Conservation (phyloP, 2,329 filamentous ascomycete genomes). For the Aspergillus eucalypticola region DNA sequence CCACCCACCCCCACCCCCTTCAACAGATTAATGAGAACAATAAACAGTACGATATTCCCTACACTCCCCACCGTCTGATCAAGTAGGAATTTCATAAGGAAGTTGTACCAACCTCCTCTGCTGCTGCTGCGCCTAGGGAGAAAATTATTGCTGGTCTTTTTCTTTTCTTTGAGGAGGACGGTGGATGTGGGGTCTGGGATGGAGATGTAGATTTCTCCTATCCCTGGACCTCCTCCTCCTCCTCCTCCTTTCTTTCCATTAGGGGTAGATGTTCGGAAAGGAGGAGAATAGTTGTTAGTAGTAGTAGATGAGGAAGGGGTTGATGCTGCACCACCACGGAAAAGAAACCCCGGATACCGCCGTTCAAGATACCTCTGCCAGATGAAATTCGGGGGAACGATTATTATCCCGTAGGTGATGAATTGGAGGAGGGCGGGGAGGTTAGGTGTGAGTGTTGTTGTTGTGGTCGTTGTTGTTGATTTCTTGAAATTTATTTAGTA, state of each 20-base stretch:
- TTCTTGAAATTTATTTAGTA: not conserved
- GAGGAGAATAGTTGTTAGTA: too few species aligned
- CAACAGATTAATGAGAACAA: conserved; percentile 54
- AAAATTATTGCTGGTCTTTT: not conserved
- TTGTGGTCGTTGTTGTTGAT: not conserved
- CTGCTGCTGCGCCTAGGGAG: conserved; percentile 26
- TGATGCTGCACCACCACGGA: not conserved
- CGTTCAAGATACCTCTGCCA: conserved; percentile 82
- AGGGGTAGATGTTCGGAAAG: not conserved
- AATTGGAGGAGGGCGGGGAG: conserved; percentile 73
- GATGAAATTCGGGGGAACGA: conserved; percentile 77
- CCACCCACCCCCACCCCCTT: conserved; percentile 33
- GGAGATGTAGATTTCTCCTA: not conserved
- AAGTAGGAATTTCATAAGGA: conserved; percentile 57
- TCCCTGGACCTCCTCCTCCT: not conserved
- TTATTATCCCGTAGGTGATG: conserved; percentile 69
- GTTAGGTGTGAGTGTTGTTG: conserved; percentile 57
- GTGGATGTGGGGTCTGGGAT: not conserved
- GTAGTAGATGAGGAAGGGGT: not conserved
- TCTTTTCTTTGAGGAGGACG: conserved; percentile 14
- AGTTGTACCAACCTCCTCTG: conserved; percentile 47
- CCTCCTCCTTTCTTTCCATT: not conserved
- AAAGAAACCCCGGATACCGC: conserved; percentile 65
- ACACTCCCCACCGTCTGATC: conserved; percentile 60
- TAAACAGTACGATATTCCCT: conserved; percentile 59